Conservation (phyloP, 2,329 filamentous ascomycete genomes). For the Colletotrichum sp. region DNA sequence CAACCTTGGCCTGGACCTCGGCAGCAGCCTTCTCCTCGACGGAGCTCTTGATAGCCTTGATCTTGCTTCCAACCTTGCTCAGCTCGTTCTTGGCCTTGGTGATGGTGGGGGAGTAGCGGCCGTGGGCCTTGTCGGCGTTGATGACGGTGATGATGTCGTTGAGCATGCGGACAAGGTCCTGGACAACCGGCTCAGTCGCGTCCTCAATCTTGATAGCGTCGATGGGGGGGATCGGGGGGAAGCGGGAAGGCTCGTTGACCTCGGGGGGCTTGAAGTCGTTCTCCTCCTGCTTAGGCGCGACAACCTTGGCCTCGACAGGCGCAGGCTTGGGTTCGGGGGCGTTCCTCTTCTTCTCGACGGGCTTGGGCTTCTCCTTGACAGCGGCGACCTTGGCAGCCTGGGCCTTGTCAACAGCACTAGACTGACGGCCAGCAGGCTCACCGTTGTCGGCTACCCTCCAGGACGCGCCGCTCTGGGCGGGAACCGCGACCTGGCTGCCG, state of each 20-base stretch:
- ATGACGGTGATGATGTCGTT: constrained; percentile 96
- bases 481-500: constrained; percentile 79
- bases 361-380: constrained; percentile 32
- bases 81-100: constrained; percentile 87
- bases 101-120: constrained; percentile 79
- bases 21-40: constrained; percentile 75
- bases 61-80: constrained; percentile 77
- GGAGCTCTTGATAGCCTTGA: constrained; percentile 73
- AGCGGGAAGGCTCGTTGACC: constrained; percentile 69
- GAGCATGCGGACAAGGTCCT: constrained; percentile 92
- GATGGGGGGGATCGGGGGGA: constrained; percentile 71
- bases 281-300: constrained; percentile 32
- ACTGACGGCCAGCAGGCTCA: constrained; percentile 63
- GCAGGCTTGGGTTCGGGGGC: background rate
- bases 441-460: constrained; percentile 75
- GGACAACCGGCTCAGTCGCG: constrained; percentile 84
- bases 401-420: constrained; percentile 55
- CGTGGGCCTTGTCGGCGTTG: constrained; percentile 82
- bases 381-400: constrained; percentile 34
- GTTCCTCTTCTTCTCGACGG: constrained; percentile 26
- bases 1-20: constrained; percentile 73
- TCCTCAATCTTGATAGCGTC: constrained; percentile 78
- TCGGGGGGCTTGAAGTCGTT: constrained; percentile 60
- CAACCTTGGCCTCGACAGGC: constrained; percentile 33
- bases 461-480: constrained; percentile 83